Percentiles rank a stretch among this genome's conserved stretches.
Conservation (phyloP, 495 filamentous ascomycete species). For the Penicillium turbatum region DNA sequence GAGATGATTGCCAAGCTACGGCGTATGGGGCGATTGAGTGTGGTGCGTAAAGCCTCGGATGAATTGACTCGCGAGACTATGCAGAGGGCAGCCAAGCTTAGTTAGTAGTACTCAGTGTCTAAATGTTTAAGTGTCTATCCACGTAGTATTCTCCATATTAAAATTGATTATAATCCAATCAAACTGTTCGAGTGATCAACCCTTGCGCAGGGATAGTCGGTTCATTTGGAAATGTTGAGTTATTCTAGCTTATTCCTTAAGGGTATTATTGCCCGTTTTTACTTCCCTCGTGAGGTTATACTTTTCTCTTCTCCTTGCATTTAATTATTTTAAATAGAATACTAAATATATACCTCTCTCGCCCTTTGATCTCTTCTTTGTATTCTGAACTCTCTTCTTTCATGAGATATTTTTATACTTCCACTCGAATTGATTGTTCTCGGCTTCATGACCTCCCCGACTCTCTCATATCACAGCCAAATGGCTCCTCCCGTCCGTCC, state of each 20-base stretch:
- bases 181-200: not conserved
- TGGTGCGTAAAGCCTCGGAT: constrained; percentile 42
- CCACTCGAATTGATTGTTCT: constrained; percentile 3
- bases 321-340: not conserved
- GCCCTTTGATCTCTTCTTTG: not conserved
- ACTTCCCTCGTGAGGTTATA: too few species aligned
- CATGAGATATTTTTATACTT: not conserved
- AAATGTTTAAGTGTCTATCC: not conserved
- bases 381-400: not conserved
- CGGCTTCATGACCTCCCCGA: constrained; percentile 23
- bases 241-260: too few species aligned
- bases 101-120: constrained; percentile 11
- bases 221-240: constrained; percentile 9
- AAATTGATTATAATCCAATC: constrained; percentile 8
- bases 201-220: constrained; percentile 7
- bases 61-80: constrained; percentile 56
- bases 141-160: too few species aligned
- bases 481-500: constrained; percentile 37
- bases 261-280: too few species aligned
- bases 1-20: constrained; percentile 60
- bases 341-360: not conserved
- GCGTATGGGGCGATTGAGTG: constrained; percentile 56
- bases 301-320: not conserved
- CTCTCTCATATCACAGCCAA: constrained; percentile 17
- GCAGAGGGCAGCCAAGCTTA: constrained; percentile 53